These are phyloP conservation scores for Cystofilobasidium capitatum DNA, from an alignment of 768 basidiomycete species.

Conservation along the genomic window DNA sequence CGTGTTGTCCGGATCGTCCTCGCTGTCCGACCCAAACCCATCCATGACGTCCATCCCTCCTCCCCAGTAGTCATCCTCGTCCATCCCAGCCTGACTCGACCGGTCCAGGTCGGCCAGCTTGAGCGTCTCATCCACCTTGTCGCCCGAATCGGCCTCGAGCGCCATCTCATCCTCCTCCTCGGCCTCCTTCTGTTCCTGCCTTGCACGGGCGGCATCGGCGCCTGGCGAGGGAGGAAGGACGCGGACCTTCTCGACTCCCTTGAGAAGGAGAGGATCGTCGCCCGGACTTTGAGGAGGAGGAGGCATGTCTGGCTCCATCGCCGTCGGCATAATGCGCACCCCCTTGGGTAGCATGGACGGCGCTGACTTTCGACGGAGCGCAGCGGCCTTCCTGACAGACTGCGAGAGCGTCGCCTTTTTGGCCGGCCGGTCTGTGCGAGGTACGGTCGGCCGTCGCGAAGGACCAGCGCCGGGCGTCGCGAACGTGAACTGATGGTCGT, in stretches of 20 bases:
- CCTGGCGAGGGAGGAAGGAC: neutral
- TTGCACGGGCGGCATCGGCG: neutral
- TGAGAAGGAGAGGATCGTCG: conserved; percentile 23
- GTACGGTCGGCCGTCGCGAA: neutral
- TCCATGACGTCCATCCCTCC: conserved; percentile 1
- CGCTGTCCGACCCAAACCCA: neutral
- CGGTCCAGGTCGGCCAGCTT: neutral
- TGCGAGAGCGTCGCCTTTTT: conserved; percentile 21
- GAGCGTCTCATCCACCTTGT: neutral
- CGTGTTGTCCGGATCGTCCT: conserved; percentile 13
- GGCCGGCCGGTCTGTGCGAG: conserved; percentile 16
- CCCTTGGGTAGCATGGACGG: neutral
- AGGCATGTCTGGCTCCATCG: conserved; percentile 16
- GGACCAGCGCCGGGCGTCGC: conserved; percentile 8
- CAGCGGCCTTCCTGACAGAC: conserved; percentile 1
- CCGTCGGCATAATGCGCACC: neutral
- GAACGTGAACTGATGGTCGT: conserved; percentile 2
- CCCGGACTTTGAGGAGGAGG: conserved; percentile 22
- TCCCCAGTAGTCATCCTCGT: neutral
- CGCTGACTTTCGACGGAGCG: conserved; percentile 10
- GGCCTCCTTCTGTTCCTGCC: neutral
- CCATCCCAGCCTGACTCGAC: neutral
- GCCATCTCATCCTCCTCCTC: conserved; percentile 7
- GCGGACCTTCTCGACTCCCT: neutral
- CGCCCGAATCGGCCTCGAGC: neutral